Percentiles rank a stretch among this genome's conserved stretches.
Evolutionary conservation across 495 filamentous ascomycete genomes (phyloP).

Genomic region (Tuber calosporum): DNA sequence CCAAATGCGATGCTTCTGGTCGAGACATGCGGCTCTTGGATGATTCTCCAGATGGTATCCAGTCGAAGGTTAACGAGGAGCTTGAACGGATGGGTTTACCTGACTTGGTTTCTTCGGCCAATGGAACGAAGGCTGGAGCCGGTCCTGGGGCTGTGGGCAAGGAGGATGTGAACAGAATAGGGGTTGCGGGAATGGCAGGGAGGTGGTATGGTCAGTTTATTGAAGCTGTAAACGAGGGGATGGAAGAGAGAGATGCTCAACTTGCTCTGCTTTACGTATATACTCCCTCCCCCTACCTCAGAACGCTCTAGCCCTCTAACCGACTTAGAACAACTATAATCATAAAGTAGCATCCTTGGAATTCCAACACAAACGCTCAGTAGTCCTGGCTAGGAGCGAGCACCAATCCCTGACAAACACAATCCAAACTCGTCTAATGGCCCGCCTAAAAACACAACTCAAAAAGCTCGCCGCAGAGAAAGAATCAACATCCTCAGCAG

Average conservation of each 20-base stretch:
- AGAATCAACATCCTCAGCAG: slow-evolving; percentile 48
- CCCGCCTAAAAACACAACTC: slow-evolving; percentile 67
- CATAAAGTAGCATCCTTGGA: slow-evolving; percentile 26
- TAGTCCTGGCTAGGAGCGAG: slow-evolving; percentile 30
- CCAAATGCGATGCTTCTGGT: slow-evolving; percentile 69
- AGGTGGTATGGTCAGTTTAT: slow-evolving; percentile 64
- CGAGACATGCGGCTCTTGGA: slow-evolving; percentile 62
- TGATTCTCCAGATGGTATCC: slow-evolving; percentile 58
- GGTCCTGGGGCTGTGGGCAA: slow-evolving; percentile 41
- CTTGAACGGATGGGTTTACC: slow-evolving; percentile 47
- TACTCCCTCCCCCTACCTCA: background rate
- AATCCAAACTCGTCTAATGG: slow-evolving; percentile 74
- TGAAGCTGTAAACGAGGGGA: slow-evolving; percentile 71
- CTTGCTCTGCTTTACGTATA: slow-evolving; percentile 69
- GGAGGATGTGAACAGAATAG: slow-evolving; percentile 42
- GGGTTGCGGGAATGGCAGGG: slow-evolving; percentile 56
- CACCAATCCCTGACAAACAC: slow-evolving; percentile 67
- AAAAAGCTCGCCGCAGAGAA: slow-evolving; percentile 75
- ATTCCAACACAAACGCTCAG: slow-evolving; percentile 29
- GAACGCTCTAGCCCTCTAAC: background rate
- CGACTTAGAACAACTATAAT: slow-evolving; percentile 28
- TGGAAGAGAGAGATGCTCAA: slow-evolving; percentile 74
- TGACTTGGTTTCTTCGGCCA: slow-evolving; percentile 56
- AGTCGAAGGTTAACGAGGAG: slow-evolving; percentile 54
- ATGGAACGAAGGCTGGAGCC: slow-evolving; percentile 23